Evolutionary conservation across 2,329 filamentous ascomycete species (phyloP), one percentile per base, ranked within the genome.

Genomic region (Claviceps digitariae): DNA sequence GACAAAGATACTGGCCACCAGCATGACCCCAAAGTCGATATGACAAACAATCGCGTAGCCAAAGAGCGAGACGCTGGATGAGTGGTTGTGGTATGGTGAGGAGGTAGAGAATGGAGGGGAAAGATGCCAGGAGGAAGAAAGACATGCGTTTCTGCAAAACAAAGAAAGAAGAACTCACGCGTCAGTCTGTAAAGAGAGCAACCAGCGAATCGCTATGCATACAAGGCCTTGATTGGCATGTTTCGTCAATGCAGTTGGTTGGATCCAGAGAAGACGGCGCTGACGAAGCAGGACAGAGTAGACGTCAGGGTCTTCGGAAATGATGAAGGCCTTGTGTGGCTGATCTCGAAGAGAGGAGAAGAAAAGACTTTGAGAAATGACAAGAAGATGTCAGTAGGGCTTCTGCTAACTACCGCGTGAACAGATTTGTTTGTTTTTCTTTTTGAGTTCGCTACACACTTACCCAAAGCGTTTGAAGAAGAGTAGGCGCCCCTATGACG

Each of bases 131-230:
- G 46, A 49, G 41, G 53, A 38, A 44, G 46, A 50, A 45, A 49
- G 31, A 43, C 43, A 45, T 23, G 41, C 23, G 10, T 10, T 20
- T 25, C 23, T 25, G 20, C 4, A 38, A 52, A 52, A 52, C 21
- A 52, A 54, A 57, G 44, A 52, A 57, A 57, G 55, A 60, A 53
- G 54, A 52, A 64, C 64, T 66, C 61, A 68, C 66, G 58, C 54
- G 61, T 59, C 57, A 62, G 57, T 52, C 58, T 58, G 56, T 59
- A 58, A 55, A 51, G 55, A 60, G 53, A 64, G 62, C 62, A 64
- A 67, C 64, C 61, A 63, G 63, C 63, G 64, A 66, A 66, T 54
- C 54, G 59, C 61, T 72, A 72, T 64, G 57, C 66, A 71, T 72
- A 72, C 62, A 70, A 65, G 61, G 54, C 55, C 60, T 56, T 54